Evolutionary conservation across 2,329 filamentous ascomycete species (phyloP).

Genomic region (Arthrobotrys sphaeroides): DNA sequence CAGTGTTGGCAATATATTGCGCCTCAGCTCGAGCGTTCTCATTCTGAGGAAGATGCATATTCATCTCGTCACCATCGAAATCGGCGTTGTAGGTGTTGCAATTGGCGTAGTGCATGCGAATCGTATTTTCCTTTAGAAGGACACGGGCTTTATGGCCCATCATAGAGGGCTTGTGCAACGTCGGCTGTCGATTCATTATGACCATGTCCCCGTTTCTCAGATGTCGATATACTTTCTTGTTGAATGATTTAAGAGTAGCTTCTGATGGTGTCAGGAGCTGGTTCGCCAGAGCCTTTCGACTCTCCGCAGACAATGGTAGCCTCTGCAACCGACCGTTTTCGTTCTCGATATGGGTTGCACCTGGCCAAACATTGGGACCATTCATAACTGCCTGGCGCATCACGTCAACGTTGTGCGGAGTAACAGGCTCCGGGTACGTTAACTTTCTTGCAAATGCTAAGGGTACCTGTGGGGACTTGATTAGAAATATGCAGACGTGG

Average conservation of each 20-base stretch:
- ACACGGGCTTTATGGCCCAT: slow-evolving; percentile 97
- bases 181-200: slow-evolving; percentile 98
- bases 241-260: slow-evolving; percentile 77
- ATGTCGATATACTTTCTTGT: slow-evolving; percentile 97
- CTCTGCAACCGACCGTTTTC: slow-evolving; percentile 89
- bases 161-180: slow-evolving; percentile 97
- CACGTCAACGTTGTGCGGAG: slow-evolving; percentile 94
- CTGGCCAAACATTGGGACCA: slow-evolving; percentile 90
- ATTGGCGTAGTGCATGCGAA: slow-evolving; percentile 99
- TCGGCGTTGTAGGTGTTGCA: slow-evolving; percentile 99
- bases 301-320: slow-evolving; percentile 71
- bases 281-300: slow-evolving; percentile 84
- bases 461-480: slow-evolving; percentile 63
- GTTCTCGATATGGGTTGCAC: slow-evolving; percentile 92
- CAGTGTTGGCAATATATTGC: slow-evolving; percentile 90
- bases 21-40: slow-evolving; percentile 93
- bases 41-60: slow-evolving; percentile 99
- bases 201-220: slow-evolving; percentile 96
- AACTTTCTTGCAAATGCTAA: slow-evolving; percentile 97
- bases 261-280: slow-evolving; percentile 80
- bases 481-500: neutral
- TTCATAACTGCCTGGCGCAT: slow-evolving; percentile 97
- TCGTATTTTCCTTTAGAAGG: slow-evolving; percentile 91
- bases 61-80: slow-evolving; percentile 99
- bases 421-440: slow-evolving; percentile 96